Evolutionary conservation across 495 filamentous ascomycete species (phyloP).

Genomic region (Annulohypoxylon stygium): DNA sequence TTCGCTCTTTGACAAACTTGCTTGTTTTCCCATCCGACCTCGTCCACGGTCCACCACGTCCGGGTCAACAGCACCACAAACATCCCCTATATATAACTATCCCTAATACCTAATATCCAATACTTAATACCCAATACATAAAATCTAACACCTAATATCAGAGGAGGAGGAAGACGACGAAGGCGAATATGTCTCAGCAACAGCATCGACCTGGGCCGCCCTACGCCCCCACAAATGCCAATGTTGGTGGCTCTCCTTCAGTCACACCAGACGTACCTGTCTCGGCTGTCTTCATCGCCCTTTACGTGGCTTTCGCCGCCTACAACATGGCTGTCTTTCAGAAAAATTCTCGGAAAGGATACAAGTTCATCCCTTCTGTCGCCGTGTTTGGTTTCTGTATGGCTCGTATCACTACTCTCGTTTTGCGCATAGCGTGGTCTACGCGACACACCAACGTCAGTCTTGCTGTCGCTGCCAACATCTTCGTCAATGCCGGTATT

Average conservation of each 20-base stretch:
- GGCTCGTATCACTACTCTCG: constrained; percentile 74
- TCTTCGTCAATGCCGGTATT: constrained; percentile 84
- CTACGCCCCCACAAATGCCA: constrained; percentile 60
- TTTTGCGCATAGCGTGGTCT: constrained; percentile 75
- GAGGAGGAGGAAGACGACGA: neutral
- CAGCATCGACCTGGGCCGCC: constrained; percentile 47
- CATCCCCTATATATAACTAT: too few species aligned
- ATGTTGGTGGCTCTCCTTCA: constrained; percentile 70
- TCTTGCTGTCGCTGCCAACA: constrained; percentile 78
- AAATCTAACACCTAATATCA: too few species aligned
- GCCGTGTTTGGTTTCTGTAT: constrained; percentile 86
- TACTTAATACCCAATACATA: too few species aligned
- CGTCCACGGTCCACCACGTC: too few species aligned
- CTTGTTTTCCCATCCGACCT: too few species aligned
- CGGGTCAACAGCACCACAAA: too few species aligned
- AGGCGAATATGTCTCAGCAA: constrained; percentile 29
- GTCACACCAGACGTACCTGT: constrained; percentile 73
- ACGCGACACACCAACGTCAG: constrained; percentile 61
- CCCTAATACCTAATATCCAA: too few species aligned
- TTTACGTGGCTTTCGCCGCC: constrained; percentile 71
- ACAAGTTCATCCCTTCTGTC: constrained; percentile 79
- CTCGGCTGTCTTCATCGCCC: constrained; percentile 71
- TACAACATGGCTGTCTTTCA: constrained; percentile 77
- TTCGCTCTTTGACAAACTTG: too few species aligned
- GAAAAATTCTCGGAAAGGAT: constrained; percentile 66